These are phyloP conservation scores for Cladophialophora psammophila DNA, from an alignment of 2,329 filamentous ascomycete genomes.

Conservation along the genomic window DNA sequence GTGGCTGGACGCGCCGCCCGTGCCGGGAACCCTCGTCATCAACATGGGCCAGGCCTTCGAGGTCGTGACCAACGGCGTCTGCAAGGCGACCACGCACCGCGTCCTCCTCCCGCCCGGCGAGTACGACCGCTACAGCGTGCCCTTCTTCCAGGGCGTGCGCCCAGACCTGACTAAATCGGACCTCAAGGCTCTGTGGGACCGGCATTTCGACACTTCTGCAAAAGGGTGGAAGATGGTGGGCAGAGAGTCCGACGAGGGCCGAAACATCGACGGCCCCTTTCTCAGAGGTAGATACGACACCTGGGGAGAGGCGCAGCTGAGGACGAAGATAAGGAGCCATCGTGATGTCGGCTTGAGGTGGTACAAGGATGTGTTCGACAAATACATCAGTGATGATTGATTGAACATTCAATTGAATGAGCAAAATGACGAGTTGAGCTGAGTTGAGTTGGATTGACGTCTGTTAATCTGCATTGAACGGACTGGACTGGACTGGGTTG, in stretches of 20 bases:
- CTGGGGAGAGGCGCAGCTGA: constrained; percentile 63
- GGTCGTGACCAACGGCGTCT: constrained; percentile 53
- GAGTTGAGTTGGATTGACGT: background rate
- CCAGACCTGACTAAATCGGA: constrained; percentile 55
- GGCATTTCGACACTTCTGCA: constrained; percentile 45
- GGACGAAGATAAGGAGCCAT: constrained; percentile 63
- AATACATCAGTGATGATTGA: constrained; percentile 54
- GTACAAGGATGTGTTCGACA: constrained; percentile 58
- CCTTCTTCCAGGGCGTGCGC: constrained; percentile 60
- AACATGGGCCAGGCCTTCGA: constrained; percentile 58
- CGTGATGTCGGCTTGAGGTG: constrained; percentile 57
- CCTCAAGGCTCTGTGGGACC: constrained; percentile 47
- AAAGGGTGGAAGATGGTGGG: constrained; percentile 19
- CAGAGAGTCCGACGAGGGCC: constrained; percentile 48
- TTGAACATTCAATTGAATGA: background rate
- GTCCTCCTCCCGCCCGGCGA: constrained; percentile 49
- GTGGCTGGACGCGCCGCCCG: constrained; percentile 55
- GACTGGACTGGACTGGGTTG: too few relatives aligned
- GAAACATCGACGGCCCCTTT: constrained; percentile 59
- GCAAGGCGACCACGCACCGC: constrained; percentile 54
- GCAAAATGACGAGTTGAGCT: too few relatives aligned
- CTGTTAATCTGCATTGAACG: too few relatives aligned
- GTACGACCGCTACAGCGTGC: constrained; percentile 52
- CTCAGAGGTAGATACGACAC: constrained; percentile 60
- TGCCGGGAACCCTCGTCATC: constrained; percentile 55